Evolutionary conservation across 306 rosid genomes (phyloP).

Genomic region (Adenanthera pavonina): DNA sequence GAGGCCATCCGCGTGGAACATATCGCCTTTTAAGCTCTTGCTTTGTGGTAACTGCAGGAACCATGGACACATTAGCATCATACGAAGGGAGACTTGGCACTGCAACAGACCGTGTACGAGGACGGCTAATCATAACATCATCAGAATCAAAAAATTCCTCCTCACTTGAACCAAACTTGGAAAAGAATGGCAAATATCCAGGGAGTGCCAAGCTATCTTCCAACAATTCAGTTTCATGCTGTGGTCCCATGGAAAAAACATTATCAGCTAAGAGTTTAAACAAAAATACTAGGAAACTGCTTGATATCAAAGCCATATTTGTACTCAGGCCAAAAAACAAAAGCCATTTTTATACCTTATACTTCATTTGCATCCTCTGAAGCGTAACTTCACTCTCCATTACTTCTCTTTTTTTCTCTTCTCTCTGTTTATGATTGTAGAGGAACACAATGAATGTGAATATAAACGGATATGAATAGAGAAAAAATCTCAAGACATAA

Average conservation of each 20-base stretch:
- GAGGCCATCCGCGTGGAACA: constrained; percentile 91
- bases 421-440: constrained; percentile 67
- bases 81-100: constrained; percentile 52
- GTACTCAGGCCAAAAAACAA: background rate
- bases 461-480: constrained; percentile 13
- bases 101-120: constrained; percentile 57
- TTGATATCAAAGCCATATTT: constrained; percentile 4
- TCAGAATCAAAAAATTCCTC: constrained; percentile 88
- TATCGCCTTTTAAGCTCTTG: constrained; percentile 78
- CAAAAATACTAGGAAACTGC: background rate
- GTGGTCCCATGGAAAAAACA: constrained; percentile 23
- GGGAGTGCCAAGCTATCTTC: constrained; percentile 40
- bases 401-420: constrained; percentile 86
- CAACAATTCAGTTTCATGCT: constrained; percentile 41
- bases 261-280: constrained; percentile 17
- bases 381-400: constrained; percentile 93
- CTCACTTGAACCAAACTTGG: constrained; percentile 46
- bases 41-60: constrained; percentile 62
- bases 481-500: background rate
- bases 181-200: constrained; percentile 29
- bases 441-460: constrained; percentile 31
- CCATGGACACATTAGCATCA: constrained; percentile 58
- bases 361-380: constrained; percentile 94
- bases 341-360: constrained; percentile 62
- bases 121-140: constrained; percentile 69